Evolutionary conservation across 2,329 filamentous ascomycete genomes (phyloP), one percentile per base, ranked within the genome.

Genomic region (Aureobasidium sp.): DNA sequence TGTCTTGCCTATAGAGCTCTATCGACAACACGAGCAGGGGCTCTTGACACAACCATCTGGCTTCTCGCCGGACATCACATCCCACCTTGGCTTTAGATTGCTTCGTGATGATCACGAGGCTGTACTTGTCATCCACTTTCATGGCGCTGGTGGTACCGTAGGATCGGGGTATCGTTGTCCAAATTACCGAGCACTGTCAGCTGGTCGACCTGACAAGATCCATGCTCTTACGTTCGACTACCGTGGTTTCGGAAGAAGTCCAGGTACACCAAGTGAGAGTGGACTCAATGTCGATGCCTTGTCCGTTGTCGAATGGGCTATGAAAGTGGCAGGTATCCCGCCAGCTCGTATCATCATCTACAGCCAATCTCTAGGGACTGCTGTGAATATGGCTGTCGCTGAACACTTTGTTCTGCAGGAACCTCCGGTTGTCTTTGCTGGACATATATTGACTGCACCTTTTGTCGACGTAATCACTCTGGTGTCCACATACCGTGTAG

Each of bases 41-140:
- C 72, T 82, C 1, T 31, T 73, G 4, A 60, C 67, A 11, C 77
- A 82, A 62, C 68, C 75, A 9, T 61, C 68, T 1, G 82, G 81
- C 0, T 72, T 82, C 21, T 77, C 75, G 21, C 53, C 74, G 1
- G 79, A 88, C 64, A 78, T 89, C 60, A 81, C 79, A 2, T 68
- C 76, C 15, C 81, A 81, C 0, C 74, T 81, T 37, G 82, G 81
- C 1, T 88, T 90, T 65, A 76, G 75, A 29, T 73, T 89, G 2
- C 74, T 90, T 2, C 81, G 76, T 62, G 77, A 83, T 19, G 85
- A 89, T 66, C 84, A 85, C 1, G 76, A 84, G 15, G 80, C 85
- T 9, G 79, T 80, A 25, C 74, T 90, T 2, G 78, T 89, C 5
- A 75, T 90, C 1, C 85, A 83, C 71, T 72, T 85, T 13, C 82